Evolutionary conservation across 31 red algal species (phyloP).

Genomic region (Endocladia muricata): DNA sequence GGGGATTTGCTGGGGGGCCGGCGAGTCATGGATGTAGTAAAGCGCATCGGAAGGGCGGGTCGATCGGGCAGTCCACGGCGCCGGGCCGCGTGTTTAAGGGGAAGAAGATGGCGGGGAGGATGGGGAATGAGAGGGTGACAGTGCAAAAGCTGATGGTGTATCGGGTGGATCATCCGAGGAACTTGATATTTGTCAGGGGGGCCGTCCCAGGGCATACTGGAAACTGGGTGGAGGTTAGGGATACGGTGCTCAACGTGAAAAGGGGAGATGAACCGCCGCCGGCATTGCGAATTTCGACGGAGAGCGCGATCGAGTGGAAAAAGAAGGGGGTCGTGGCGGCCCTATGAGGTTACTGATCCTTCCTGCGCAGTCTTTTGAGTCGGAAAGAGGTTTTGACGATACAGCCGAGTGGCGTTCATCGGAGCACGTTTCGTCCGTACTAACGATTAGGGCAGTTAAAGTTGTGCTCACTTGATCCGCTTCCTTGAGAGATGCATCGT

Average conservation of each 20-base stretch:
- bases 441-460: too few relatives aligned
- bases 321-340: conserved; percentile 29
- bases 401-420: too few relatives aligned
- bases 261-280: conserved; percentile 34
- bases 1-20: conserved; percentile 86
- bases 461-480: too few relatives aligned
- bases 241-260: conserved; percentile 72
- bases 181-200: conserved; percentile 85
- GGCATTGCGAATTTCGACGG: conserved; percentile 40
- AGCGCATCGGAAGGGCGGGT: conserved; percentile 82
- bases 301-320: conserved; percentile 48
- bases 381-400: too few relatives aligned
- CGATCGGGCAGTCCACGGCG: conserved; percentile 76
- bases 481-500: too few relatives aligned
- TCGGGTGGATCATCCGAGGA: conserved; percentile 65
- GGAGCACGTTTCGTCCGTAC: too few relatives aligned
- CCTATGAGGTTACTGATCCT: too few relatives aligned
- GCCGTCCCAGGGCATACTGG: conserved; percentile 88
- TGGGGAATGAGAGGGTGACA: conserved; percentile 83
- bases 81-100: conserved; percentile 84
- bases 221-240: conserved; percentile 87
- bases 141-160: conserved; percentile 82
- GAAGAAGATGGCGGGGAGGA: conserved; percentile 97
- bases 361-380: too few relatives aligned
- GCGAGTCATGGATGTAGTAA: conserved; percentile 87